Conservation (phyloP, 2,329 filamentous ascomycete species). For the Exophiala oligosperma region DNA sequence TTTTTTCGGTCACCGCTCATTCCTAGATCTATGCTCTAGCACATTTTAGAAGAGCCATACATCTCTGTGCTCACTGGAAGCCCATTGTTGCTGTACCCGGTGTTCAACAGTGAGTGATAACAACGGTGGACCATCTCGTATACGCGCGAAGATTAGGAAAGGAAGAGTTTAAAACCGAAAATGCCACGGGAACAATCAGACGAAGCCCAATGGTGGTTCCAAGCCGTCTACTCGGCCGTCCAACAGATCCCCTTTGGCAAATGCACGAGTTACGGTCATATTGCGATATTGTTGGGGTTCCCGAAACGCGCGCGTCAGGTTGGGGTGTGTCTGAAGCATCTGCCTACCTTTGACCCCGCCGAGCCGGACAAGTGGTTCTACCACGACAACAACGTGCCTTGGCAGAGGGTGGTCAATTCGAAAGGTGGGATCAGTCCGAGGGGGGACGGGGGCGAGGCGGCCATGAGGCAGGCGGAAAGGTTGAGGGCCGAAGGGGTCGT, state of each 20-base stretch:
- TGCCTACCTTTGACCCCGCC: slow-evolving; percentile 57
- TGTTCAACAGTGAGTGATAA: no score
- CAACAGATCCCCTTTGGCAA: slow-evolving; percentile 80
- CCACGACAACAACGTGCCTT: slow-evolving; percentile 79
- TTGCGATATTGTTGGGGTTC: slow-evolving; percentile 61
- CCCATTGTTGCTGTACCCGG: no score
- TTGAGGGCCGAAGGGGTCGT: slow-evolving; percentile 44
- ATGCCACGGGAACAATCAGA: slow-evolving; percentile 46
- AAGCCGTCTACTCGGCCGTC: slow-evolving; percentile 76
- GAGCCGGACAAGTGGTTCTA: slow-evolving; percentile 54
- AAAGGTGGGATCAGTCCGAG: slow-evolving; percentile 81
- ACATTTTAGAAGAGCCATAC: no score
- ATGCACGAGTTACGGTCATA: slow-evolving; percentile 83
- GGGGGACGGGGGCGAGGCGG: slow-evolving; percentile 40
- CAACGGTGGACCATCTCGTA: no score
- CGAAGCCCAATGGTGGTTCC: slow-evolving; percentile 51
- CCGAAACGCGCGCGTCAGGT: slow-evolving; percentile 78
- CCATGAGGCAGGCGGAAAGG: slow-evolving; percentile 43
- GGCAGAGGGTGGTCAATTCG: slow-evolving; percentile 89
- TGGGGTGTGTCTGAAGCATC: slow-evolving; percentile 84
- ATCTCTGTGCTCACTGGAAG: no score
- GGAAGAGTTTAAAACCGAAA: not conserved
- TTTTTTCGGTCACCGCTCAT: no score
- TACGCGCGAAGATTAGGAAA: no score
- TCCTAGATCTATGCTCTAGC: no score